phyloP scores from a whole-genome alignment of 176 grass and related monocot species.

The Bothriochloa decipiens region DNA sequence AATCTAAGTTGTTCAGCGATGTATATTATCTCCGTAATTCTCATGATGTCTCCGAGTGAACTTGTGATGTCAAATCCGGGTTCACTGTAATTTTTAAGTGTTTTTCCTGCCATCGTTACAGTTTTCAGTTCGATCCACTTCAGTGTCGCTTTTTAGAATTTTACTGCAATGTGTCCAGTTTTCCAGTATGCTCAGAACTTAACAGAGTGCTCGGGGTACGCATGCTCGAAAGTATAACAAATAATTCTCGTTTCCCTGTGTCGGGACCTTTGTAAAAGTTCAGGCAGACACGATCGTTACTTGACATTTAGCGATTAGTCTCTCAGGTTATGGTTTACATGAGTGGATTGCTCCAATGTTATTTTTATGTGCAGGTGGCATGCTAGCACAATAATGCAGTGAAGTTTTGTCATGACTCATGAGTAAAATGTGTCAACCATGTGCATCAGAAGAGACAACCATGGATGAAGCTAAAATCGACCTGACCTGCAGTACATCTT shows the following conservation, averaged over 20 bases:
- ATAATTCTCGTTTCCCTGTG: conserved; percentile 28
- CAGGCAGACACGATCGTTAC: neutral
- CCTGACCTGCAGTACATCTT: conserved; percentile 47
- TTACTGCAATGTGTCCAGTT: neutral
- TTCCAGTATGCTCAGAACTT: neutral
- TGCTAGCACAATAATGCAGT: conserved; percentile 39
- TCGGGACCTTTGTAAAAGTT: neutral
- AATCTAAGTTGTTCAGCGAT: neutral
- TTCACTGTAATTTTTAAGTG: neutral
- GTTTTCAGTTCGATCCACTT: conserved; percentile 1
- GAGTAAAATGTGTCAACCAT: conserved; percentile 69
- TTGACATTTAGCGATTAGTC: neutral
- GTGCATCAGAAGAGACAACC: conserved; percentile 50
- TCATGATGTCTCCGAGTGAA: neutral
- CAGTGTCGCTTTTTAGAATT: conserved; percentile 2
- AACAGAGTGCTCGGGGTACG: neutral
- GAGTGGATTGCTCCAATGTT: conserved; percentile 11
- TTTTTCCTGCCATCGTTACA: neutral
- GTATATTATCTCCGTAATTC: neutral
- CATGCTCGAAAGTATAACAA: neutral
- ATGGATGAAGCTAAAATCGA: conserved; percentile 33
- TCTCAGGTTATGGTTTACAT: conserved; percentile 5
- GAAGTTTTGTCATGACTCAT: conserved; percentile 56
- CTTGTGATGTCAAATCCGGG: neutral
- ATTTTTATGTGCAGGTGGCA: conserved; percentile 49